Percentiles rank a stretch among this genome's conserved stretches.
These are phyloP conservation scores for Hevea brasiliensis DNA, from an alignment of 345 rosid species.

Conservation along the genomic window DNA sequence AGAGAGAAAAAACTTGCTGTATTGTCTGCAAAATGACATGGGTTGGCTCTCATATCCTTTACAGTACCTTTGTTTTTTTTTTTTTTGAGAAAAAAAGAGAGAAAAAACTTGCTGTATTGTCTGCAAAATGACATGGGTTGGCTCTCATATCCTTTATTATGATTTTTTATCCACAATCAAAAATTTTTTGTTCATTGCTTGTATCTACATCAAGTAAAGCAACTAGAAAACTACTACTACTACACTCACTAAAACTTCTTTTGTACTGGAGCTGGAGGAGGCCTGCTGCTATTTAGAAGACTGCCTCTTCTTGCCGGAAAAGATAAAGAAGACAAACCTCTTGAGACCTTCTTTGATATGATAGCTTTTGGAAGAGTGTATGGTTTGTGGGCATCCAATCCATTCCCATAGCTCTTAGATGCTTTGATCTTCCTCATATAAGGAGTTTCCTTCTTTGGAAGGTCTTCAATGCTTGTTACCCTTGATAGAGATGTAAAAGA, in stretches of 20 bases:
- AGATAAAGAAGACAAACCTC: conserved; percentile 23
- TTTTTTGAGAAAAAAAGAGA: background rate
- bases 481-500: conserved; percentile 74
- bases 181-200: background rate
- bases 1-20: background rate
- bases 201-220: background rate
- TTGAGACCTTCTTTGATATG: conserved; percentile 42
- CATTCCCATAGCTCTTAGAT: conserved; percentile 52
- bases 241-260: conserved; percentile 31
- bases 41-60: no score
- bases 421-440: conserved; percentile 36
- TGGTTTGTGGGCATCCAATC: conserved; percentile 36
- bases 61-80: background rate
- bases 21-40: no score
- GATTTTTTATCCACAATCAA: background rate
- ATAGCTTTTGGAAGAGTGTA: conserved; percentile 35
- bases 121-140: no score
- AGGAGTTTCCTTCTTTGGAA: conserved; percentile 48
- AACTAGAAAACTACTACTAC: background rate
- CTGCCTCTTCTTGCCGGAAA: conserved; percentile 26
- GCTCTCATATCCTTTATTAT: no score
- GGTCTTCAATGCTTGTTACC: conserved; percentile 62
- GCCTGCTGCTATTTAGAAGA: conserved; percentile 26
- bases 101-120: background rate
- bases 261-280: conserved; percentile 38